phyloP scores from a whole-genome alignment of 192 early-diverging fungal genomes.

The Coemansia sp. region DNA sequence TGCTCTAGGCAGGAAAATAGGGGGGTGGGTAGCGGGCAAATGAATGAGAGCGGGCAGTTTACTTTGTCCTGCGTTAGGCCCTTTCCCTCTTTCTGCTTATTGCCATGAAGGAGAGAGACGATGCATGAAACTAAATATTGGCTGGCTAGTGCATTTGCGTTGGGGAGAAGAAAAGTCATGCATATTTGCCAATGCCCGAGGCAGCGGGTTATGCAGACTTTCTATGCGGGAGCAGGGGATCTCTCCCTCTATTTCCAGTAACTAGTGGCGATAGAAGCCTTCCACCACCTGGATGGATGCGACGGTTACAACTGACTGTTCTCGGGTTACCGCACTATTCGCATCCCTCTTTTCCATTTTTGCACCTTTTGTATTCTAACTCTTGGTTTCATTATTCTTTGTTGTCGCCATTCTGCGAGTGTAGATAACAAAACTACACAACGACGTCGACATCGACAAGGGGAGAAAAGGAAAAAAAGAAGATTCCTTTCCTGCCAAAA shows the following conservation, averaged over 20 bases:
- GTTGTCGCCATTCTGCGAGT: background rate
- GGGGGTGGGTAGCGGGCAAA: background rate
- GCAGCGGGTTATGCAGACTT: background rate
- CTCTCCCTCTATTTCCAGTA: background rate
- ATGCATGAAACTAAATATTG: constrained; percentile 3
- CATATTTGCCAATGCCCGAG: background rate
- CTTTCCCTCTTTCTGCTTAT: background rate
- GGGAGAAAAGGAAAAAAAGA: too few relatives aligned
- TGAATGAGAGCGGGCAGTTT: background rate
- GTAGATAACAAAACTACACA: background rate
- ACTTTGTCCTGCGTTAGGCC: background rate
- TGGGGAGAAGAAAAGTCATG: background rate
- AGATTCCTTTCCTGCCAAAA: background rate
- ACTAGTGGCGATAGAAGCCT: background rate
- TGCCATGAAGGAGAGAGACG: too few relatives aligned
- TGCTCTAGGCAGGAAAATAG: background rate
- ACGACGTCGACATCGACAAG: background rate
- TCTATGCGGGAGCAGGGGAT: background rate
- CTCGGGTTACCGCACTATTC: background rate
- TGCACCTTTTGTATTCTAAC: background rate
- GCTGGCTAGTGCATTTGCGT: background rate
- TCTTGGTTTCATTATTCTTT: background rate
- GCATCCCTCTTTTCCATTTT: background rate
- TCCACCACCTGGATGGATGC: background rate
- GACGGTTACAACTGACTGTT: background rate